Conservation (phyloP, 2,329 filamentous ascomycete species). For the Colletotrichum agaves region DNA sequence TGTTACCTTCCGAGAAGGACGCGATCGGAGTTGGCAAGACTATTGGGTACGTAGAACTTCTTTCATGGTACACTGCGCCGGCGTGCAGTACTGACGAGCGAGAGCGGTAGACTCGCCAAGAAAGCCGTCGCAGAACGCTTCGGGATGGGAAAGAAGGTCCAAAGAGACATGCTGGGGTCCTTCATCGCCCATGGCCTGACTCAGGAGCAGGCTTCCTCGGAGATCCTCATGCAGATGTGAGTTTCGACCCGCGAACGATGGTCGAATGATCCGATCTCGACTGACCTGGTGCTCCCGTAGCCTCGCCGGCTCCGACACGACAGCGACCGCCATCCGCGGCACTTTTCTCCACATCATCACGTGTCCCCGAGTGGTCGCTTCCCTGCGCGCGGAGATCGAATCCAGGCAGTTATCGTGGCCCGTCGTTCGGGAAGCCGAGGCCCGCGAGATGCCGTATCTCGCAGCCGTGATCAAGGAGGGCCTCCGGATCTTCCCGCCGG, state of each 20-base stretch:
- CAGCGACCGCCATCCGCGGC: conserved; percentile 64
- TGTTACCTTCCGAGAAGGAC: conserved; percentile 54
- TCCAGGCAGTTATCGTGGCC: conserved; percentile 39
- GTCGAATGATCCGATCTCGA: background rate
- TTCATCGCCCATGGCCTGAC: conserved; percentile 53
- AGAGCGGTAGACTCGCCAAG: conserved; percentile 51
- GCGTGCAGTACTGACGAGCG: too few species aligned
- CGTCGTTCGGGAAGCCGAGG: conserved; percentile 48
- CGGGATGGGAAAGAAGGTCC: conserved; percentile 52
- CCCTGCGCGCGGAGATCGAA: conserved; percentile 57
- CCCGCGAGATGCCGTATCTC: conserved; percentile 55
- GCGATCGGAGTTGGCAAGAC: conserved; percentile 52
- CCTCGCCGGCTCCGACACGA: conserved; percentile 68
- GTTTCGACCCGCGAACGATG: conserved; percentile 46
- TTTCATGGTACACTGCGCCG: too few species aligned
- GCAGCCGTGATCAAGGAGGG: conserved; percentile 63
- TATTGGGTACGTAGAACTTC: conserved; percentile 55
- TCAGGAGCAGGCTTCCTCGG: conserved; percentile 55
- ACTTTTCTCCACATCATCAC: conserved; percentile 65
- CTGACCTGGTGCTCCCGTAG: conserved; percentile 30
- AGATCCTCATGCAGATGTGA: conserved; percentile 52
- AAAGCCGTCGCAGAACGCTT: conserved; percentile 58
- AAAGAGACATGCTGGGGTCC: conserved; percentile 63
- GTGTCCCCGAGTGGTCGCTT: conserved; percentile 56
- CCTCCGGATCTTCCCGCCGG: conserved; percentile 52